Evolutionary conservation across 2,329 filamentous ascomycete species (phyloP).

Genomic region (Cladosporium oxysporum): DNA sequence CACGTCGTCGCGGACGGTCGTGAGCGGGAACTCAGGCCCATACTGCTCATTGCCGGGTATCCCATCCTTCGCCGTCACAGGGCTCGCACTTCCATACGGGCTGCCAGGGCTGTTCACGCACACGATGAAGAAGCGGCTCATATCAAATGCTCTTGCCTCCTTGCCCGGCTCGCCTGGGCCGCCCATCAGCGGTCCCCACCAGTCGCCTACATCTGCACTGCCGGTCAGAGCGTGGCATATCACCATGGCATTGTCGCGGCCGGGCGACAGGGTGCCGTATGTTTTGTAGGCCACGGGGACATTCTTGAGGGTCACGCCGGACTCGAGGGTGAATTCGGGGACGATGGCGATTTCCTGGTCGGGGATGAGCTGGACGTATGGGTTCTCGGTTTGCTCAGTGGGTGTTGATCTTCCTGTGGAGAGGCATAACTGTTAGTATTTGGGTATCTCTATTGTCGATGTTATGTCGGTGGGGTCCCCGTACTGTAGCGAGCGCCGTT

Average conservation of each 20-base stretch:
- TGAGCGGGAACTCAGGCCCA: slow-evolving; percentile 93
- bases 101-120: slow-evolving; percentile 85
- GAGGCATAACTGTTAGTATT: not conserved
- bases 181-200: slow-evolving; percentile 83
- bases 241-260: slow-evolving; percentile 63
- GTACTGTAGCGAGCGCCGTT: slow-evolving; percentile 7
- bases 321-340: slow-evolving; percentile 89
- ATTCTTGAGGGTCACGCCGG: slow-evolving; percentile 80
- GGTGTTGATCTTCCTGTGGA: slow-evolving; percentile 34
- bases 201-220: slow-evolving; percentile 80
- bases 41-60: slow-evolving; percentile 73
- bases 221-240: slow-evolving; percentile 84
- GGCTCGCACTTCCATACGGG: slow-evolving; percentile 84
- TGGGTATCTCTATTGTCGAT: not conserved
- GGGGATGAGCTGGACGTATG: slow-evolving; percentile 80
- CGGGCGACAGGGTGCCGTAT: slow-evolving; percentile 58
- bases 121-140: slow-evolving; percentile 78
- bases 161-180: slow-evolving; percentile 62
- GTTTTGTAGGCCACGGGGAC: slow-evolving; percentile 67
- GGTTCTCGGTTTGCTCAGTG: slow-evolving; percentile 77
- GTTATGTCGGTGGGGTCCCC: not conserved
- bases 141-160: slow-evolving; percentile 65
- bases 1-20: slow-evolving; percentile 93
- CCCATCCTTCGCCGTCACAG: slow-evolving; percentile 84
- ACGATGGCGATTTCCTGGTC: slow-evolving; percentile 86